Evolutionary conservation across 108 stramenopile species (phyloP).

Genomic region (Cyclotella choctawhatcheeana): DNA sequence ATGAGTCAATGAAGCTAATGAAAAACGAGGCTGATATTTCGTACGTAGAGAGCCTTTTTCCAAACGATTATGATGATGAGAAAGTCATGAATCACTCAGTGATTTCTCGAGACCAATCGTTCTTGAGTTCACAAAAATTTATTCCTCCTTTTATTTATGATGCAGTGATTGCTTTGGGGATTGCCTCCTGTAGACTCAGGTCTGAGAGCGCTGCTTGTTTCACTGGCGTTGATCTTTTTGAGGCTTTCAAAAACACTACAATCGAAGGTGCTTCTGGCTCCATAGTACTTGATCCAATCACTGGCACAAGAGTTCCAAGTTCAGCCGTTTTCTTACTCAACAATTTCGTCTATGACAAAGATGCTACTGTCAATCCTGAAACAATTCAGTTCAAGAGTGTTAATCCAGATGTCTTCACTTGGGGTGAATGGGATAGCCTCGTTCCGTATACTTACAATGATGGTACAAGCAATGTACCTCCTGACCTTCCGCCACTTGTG

Average conservation of each 20-base stretch:
- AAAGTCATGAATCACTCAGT: constrained; percentile 21
- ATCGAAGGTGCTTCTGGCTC: constrained; percentile 52
- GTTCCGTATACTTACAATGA: constrained; percentile 45
- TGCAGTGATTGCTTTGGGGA: constrained; percentile 55
- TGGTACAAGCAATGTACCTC: constrained; percentile 46
- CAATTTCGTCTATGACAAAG: constrained; percentile 38
- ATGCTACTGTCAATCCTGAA: constrained; percentile 5
- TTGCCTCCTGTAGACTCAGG: constrained; percentile 50
- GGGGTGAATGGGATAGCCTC: constrained; percentile 41
- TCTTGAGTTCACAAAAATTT: constrained; percentile 6
- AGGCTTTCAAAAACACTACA: constrained; percentile 26
- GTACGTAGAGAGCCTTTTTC: constrained; percentile 12
- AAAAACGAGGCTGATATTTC: constrained; percentile 12
- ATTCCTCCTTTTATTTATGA: constrained; percentile 55
- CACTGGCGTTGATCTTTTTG: constrained; percentile 43
- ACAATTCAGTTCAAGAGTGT: constrained; percentile 22
- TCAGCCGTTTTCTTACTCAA: constrained; percentile 41
- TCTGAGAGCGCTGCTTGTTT: constrained; percentile 29
- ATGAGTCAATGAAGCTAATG: constrained; percentile 24
- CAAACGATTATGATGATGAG: constrained; percentile 11
- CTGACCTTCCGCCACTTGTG: constrained; percentile 37
- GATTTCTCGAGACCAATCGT: constrained; percentile 10
- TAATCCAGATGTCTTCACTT: constrained; percentile 36
- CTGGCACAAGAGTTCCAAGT: constrained; percentile 49
- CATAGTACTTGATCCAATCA: constrained; percentile 48